These are phyloP conservation scores for Neoboletus magnificus DNA, from an alignment of 768 basidiomycete species.

Conservation along the genomic window DNA sequence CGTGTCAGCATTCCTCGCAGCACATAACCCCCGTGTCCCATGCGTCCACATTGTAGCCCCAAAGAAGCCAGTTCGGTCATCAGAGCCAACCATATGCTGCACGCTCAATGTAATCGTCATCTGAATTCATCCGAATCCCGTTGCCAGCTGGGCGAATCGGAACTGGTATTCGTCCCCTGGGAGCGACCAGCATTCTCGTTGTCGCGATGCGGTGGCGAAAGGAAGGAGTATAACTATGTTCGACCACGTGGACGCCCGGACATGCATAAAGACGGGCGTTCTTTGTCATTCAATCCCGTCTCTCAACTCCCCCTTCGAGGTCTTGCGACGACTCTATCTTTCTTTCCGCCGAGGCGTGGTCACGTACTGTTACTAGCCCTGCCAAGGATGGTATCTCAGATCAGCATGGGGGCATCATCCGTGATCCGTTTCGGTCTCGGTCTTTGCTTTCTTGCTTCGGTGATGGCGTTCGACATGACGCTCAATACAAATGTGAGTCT, in stretches of 20 bases:
- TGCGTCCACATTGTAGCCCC: background rate
- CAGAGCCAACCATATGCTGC: background rate
- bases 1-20: background rate
- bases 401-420: background rate
- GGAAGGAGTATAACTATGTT: conserved; percentile 11
- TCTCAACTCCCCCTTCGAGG: background rate
- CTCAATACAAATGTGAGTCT: conserved; percentile 22
- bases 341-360: background rate
- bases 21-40: background rate
- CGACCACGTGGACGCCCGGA: conserved; percentile 10
- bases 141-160: conserved; percentile 17
- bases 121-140: background rate
- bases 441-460: conserved; percentile 10
- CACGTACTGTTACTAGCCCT: background rate
- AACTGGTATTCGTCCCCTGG: background rate
- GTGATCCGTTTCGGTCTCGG: conserved; percentile 15
- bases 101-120: background rate
- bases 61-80: background rate
- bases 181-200: background rate
- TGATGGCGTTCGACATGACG: conserved; percentile 26
- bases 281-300: background rate
- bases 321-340: background rate
- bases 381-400: conserved; percentile 10
- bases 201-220: conserved; percentile 2
- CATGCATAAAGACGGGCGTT: conserved; percentile 12